Evolutionary conservation across 805 yeast species (phyloP), one percentile per base, ranked within the genome.

Genomic region (Myxozyma neotropica): DNA sequence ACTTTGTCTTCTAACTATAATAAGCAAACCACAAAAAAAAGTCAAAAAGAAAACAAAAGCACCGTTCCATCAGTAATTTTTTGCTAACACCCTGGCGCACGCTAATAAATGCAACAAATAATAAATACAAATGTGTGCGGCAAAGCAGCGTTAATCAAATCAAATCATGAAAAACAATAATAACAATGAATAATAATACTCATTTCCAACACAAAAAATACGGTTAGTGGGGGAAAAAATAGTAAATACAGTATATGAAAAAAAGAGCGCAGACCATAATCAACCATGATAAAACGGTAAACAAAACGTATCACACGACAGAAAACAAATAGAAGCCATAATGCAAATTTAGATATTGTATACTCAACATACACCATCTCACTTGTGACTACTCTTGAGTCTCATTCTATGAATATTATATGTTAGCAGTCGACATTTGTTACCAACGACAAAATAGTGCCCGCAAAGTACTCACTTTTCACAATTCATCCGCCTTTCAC

Each of bases 401-500:
- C 7, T 13, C 12, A 29, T 27, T 46, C 26, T n/a, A n/a, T n/a
- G n/a, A n/a, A n/a, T n/a, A n/a, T n/a, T n/a, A n/a, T n/a, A n/a
- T n/a, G n/a, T n/a, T n/a, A n/a, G n/a, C n/a, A n/a, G n/a, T n/a
- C n/a, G n/a, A n/a, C n/a, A n/a, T n/a, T n/a, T n/a, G n/a, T n/a
- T n/a, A n/a, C n/a, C n/a, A n/a, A n/a, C n/a, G n/a, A n/a, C n/a
- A n/a, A n/a, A n/a, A n/a, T n/a, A n/a, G n/a, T n/a, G n/a, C n/a
- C n/a, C n/a, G n/a, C 19, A 7, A 31, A 17, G 10, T 19, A 36
- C 19, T 7, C 44, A 27, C 31, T 23, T 26, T n/a, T n/a, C n/a
- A n/a, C n/a, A n/a, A 7, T 21, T 33, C 31, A 21, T 44, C 50
- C 54, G 17, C 64, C 64, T 5, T 64, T 64, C 40, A 54, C 53